Evolutionary conservation across 2,329 filamentous ascomycete genomes (phyloP).

Genomic region (Nothopassalora personata): DNA sequence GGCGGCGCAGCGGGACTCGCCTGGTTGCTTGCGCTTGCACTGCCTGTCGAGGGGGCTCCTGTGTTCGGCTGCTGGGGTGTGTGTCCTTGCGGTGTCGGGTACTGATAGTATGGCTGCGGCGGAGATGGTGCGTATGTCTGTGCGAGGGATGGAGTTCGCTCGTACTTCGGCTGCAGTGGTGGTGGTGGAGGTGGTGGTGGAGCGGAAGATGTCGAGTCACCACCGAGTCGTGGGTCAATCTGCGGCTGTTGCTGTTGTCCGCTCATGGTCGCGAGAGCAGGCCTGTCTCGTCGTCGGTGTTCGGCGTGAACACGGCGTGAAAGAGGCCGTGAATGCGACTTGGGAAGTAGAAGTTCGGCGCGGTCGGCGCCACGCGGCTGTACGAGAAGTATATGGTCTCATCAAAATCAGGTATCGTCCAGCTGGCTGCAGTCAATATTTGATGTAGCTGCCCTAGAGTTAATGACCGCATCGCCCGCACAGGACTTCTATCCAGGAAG

Average conservation of each 20-base stretch:
- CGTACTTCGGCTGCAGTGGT: background rate
- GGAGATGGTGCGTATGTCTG: conserved; percentile 3
- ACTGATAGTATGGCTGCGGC: conserved; percentile 24
- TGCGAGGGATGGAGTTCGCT: background rate
- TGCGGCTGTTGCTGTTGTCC: background rate
- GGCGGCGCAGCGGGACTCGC: conserved; percentile 9
- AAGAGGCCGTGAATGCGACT: background rate
- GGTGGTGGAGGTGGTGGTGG: background rate
- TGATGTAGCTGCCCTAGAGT: too few species aligned
- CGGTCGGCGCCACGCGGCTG: too few species aligned
- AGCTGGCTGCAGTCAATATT: too few species aligned
- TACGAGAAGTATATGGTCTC: too few species aligned
- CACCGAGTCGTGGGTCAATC: background rate
- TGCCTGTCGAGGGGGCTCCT: conserved; percentile 14
- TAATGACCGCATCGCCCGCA: too few species aligned
- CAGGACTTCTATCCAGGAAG: too few species aligned
- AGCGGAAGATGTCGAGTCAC: background rate
- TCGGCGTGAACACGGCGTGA: background rate
- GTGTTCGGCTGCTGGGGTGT: conserved; percentile 13
- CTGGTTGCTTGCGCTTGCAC: conserved; percentile 24
- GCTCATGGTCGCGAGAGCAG: background rate
- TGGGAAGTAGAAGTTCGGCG: background rate
- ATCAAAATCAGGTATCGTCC: too few species aligned
- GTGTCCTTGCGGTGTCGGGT: conserved; percentile 16
- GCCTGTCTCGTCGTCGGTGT: background rate